Percentiles rank a stretch among this genome's conserved stretches.
phyloP scores from a whole-genome alignment of 495 filamentous ascomycete species.

The Penicillium bialowiezense region DNA sequence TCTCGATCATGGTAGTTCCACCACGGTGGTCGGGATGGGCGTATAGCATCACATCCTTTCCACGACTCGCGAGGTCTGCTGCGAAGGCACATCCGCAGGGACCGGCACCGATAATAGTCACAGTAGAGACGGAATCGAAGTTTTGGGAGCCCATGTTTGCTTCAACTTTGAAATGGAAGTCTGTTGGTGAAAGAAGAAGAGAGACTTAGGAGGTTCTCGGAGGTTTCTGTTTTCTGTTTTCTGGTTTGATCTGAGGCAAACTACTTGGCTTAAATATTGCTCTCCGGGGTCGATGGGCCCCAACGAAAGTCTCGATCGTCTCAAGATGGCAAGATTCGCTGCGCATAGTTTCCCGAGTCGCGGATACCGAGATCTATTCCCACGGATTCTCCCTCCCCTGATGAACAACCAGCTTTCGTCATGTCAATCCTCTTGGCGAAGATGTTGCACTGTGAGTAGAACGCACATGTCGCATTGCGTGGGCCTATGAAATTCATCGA shows the following conservation, averaged over 20 bases:
- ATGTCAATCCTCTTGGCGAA: constrained; percentile 4
- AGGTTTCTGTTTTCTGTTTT: not conserved
- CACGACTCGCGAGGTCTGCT: constrained; percentile 15
- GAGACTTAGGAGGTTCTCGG: not conserved
- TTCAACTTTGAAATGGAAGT: not conserved
- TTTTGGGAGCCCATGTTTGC: constrained; percentile 7
- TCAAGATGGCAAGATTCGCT: not conserved
- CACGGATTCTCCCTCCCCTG: not conserved
- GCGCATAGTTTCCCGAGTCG: not conserved
- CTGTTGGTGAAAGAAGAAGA: not conserved
- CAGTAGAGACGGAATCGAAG: constrained; percentile 6
- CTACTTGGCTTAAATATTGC: not conserved
- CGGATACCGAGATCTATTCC: not conserved
- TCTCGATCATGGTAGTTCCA: constrained; percentile 14
- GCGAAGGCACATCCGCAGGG: constrained; percentile 20
- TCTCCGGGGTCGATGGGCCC: not conserved
- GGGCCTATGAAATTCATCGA: not conserved
- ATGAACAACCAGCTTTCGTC: not conserved
- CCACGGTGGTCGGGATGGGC: constrained; percentile 18
- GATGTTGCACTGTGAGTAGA: not conserved
- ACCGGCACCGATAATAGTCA: constrained; percentile 17
- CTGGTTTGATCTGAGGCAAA: not conserved
- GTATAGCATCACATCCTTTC: constrained; percentile 16
- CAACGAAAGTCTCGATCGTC: not conserved
- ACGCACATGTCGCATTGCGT: not conserved